Conservation (phyloP, 164 flowering plant genomes). For the Tetrastigma voinierianum region DNA sequence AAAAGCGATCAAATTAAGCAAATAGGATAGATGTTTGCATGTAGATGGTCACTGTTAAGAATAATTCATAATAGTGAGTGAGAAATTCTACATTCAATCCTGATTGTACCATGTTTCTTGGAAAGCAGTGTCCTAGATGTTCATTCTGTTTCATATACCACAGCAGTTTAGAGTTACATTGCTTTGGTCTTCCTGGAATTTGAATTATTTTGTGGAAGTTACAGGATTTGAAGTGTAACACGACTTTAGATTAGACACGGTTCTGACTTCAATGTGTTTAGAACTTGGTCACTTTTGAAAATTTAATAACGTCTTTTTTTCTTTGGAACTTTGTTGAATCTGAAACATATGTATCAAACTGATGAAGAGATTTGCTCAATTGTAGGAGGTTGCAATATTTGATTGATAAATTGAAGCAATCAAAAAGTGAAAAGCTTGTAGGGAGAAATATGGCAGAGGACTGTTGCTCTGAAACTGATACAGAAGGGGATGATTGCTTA, state of each 20-base stretch:
- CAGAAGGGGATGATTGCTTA: slow-evolving; percentile 48
- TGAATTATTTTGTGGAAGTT: neutral
- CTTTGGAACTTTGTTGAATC: neutral
- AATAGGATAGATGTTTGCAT: too few relatives aligned
- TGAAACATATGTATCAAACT: neutral
- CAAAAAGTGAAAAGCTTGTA: slow-evolving; percentile 26
- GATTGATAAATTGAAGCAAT: slow-evolving; percentile 56
- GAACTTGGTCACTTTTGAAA: neutral
- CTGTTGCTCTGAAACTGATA: slow-evolving; percentile 82
- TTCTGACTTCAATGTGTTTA: neutral
- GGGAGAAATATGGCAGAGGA: slow-evolving; percentile 25
- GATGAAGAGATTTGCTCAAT: slow-evolving; percentile 1
- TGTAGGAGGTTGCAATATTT: slow-evolving; percentile 62
- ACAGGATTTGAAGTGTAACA: neutral
- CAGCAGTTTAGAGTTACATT: too few relatives aligned
- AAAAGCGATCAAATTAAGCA: too few relatives aligned
- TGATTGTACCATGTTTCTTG: too few relatives aligned
- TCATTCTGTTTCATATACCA: too few relatives aligned
- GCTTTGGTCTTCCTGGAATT: neutral
- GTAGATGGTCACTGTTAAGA: too few relatives aligned
- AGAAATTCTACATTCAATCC: too few relatives aligned
- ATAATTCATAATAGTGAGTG: too few relatives aligned
- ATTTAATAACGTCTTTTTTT: neutral
- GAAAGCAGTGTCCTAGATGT: too few relatives aligned
- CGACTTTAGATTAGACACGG: neutral